These are phyloP conservation scores for Beauveria scarabaeidicola DNA, from an alignment of 2,329 filamentous ascomycete genomes.

Conservation along the genomic window DNA sequence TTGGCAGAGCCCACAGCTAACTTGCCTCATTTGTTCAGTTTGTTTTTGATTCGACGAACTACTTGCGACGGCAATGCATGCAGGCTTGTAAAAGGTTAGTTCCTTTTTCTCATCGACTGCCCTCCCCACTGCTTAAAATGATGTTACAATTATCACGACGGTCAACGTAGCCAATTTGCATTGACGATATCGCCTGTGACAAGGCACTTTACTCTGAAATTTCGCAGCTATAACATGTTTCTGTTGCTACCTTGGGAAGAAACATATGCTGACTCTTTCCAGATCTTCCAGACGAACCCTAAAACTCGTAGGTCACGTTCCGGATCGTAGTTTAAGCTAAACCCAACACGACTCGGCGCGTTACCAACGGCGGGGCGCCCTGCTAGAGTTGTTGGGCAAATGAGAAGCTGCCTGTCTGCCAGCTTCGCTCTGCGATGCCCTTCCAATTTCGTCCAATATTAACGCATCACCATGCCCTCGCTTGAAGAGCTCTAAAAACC, in stretches of 20 bases:
- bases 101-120: not conserved
- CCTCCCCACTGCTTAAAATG: constrained; percentile 22
- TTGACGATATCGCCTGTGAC: constrained; percentile 40
- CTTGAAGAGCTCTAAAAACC: too few species aligned
- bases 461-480: too few species aligned
- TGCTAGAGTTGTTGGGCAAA: too few species aligned
- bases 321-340: too few species aligned
- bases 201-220: constrained; percentile 30
- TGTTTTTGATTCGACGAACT: not conserved
- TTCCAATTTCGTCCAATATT: too few species aligned
- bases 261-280: not conserved
- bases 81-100: constrained; percentile 21
- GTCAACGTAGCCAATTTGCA: constrained; percentile 39
- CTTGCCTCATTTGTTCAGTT: not conserved
- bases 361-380: too few species aligned
- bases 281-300: not conserved
- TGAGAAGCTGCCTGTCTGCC: too few species aligned
- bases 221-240: not conserved
- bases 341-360: too few species aligned
- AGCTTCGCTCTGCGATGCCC: too few species aligned
- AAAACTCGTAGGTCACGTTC: too few species aligned
- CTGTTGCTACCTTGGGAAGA: not conserved
- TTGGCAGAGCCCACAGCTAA: not conserved
- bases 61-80: not conserved
- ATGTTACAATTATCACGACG: constrained; percentile 39